Evolutionary conservation across 2,329 filamentous ascomycete genomes (phyloP), one percentile per base, ranked within the genome.

Genomic region (Scytalidium sp.): DNA sequence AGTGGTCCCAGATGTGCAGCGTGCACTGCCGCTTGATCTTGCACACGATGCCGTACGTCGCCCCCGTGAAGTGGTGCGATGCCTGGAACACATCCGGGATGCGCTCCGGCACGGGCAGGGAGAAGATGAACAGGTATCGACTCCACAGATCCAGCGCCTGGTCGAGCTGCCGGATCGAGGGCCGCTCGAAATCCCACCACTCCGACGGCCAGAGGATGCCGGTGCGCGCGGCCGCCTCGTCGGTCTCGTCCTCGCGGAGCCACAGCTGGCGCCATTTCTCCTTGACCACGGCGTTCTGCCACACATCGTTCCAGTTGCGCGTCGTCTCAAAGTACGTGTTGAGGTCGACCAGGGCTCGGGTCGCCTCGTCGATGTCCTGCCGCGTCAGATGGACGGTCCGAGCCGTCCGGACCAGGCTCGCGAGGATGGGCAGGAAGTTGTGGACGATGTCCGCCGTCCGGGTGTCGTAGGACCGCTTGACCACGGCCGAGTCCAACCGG

Each of bases 1-100:
- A 76, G 58, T 81, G 78, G 54, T 81, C 78, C 78, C 78, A 81
- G 44, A 81, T 79, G 56, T 79, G 75, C 41, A 80, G 69, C 1
- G 75, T 78, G 50, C 75, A 77, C 51, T 73, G 71, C 29, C 75
- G 70, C 64, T 78, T 78, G 51, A 79, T 65, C 63, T 81, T 81
- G 63, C 76, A 77, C 20, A 81, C 72, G 43, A 81, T 75, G 17
- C 78, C 78, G 46, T 80, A 81, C 0, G 76, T 73, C 3, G 75
- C 75, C 42, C 75, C 76, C 29, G 78, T 75, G 51, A 75, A 78
- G 63, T 81, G 78, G 55, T 81, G 79, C 1, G 78, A 79, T 10
- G 75, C 75, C 60, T 81, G 78, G 61, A 81, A 81, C 3, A 81
- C 75, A 19, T 68, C 69, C 1, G 78, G 78, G 20, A 79, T 74